phyloP scores from a whole-genome alignment of 257 asterid genomes.

The Cinchona pubescens region DNA sequence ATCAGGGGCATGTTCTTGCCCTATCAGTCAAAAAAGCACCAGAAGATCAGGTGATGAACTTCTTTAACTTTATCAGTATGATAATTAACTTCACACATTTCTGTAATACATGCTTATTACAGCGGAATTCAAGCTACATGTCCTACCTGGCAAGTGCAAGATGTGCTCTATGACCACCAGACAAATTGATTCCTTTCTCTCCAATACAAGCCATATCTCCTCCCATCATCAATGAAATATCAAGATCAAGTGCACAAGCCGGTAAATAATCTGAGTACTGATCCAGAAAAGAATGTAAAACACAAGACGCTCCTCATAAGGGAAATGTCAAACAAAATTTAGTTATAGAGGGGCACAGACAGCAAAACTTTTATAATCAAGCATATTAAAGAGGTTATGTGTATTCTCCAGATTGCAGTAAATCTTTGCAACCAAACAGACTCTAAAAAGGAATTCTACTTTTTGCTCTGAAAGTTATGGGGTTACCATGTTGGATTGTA shows the following conservation, averaged over 20 bases:
- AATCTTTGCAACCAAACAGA: not conserved
- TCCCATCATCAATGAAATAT: slow-evolving; percentile 80
- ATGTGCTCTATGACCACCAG: slow-evolving; percentile 94
- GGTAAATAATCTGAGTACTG: slow-evolving; percentile 71
- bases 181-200: slow-evolving; percentile 83
- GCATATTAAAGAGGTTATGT: not conserved
- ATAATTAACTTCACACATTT: not conserved
- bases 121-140: not conserved
- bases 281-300: not conserved
- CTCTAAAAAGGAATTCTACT: not conserved
- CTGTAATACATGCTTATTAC: not conserved
- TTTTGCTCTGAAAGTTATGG: not conserved
- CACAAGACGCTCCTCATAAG: too few species aligned
- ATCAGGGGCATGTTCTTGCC: slow-evolving; percentile 70
- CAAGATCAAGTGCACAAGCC: slow-evolving; percentile 69
- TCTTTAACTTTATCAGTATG: not conserved
- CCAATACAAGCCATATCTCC: slow-evolving; percentile 88
- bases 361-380: not conserved
- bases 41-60: slow-evolving; percentile 17
- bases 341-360: not conserved
- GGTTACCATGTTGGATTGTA: slow-evolving; percentile 60
- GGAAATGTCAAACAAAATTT: too few species aligned
- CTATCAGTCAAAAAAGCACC: slow-evolving; percentile 36
- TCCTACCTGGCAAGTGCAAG: slow-evolving; percentile 85
- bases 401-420: not conserved